Percentiles rank a stretch among this genome's conserved stretches.
phyloP scores from a whole-genome alignment of 2,329 filamentous ascomycete species.

The Fusarium sororula region DNA sequence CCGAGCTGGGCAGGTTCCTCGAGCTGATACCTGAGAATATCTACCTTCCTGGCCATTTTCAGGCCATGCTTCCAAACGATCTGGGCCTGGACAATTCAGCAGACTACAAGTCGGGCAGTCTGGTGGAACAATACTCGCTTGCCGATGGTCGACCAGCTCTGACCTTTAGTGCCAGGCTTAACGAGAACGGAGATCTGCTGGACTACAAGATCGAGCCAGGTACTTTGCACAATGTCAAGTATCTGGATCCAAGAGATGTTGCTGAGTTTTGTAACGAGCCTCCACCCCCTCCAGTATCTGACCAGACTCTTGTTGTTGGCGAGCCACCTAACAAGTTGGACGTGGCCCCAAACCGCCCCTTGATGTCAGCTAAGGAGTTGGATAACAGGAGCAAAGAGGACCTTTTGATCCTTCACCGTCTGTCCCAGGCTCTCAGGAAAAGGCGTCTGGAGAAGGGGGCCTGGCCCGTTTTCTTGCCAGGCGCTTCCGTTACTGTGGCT shows the following conservation, averaged over 20 bases:
- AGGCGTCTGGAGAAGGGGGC: constrained; percentile 58
- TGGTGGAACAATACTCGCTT: constrained; percentile 65
- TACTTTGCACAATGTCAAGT: constrained; percentile 63
- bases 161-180: constrained; percentile 70
- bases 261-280: constrained; percentile 54
- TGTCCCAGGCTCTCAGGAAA: constrained; percentile 57
- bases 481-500: constrained; percentile 55
- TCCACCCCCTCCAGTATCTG: constrained; percentile 26
- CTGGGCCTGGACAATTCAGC: constrained; percentile 43
- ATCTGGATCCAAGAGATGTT: constrained; percentile 63
- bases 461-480: constrained; percentile 57
- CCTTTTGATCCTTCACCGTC: constrained; percentile 56
- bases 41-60: constrained; percentile 66
- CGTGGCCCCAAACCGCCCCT: constrained; percentile 49
- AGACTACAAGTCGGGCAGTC: constrained; percentile 47
- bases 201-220: constrained; percentile 65
- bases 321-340: constrained; percentile 23
- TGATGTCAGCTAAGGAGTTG: constrained; percentile 56
- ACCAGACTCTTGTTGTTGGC: constrained; percentile 45
- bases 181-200: constrained; percentile 61
- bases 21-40: constrained; percentile 67
- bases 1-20: constrained; percentile 67
- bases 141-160: constrained; percentile 60
- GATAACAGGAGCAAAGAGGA: constrained; percentile 54
- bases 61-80: constrained; percentile 64